Base-by-base conservation (phyloP, 176 grass and related monocot species). In the Lolium multiflorum region DNA sequence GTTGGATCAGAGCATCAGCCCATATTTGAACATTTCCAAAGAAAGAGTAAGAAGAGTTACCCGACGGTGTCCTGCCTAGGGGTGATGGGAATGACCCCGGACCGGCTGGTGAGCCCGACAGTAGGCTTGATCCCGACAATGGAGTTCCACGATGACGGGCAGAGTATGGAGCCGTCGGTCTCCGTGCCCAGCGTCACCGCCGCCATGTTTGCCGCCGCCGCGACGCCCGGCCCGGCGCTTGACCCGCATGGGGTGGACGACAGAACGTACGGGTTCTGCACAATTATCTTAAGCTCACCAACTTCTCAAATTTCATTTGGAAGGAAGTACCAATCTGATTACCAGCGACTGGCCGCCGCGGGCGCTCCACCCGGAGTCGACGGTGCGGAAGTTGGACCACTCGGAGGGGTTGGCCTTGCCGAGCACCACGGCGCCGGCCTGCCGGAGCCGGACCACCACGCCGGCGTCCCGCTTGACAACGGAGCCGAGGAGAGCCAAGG, bases 181-280 rank as follows among this genome's bases (percentile, higher is more conserved):
- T 96, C 94, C 2, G 94, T 83, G 14, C 93, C 94, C 48, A 95
- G 44, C 28, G 94, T 93, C 89, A 91, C 94, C 12, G 94, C 82
- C 0, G 60, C 94, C 89, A 96, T 79, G 89, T 93, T 91, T 25
- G 91, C 87, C 20, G 87, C 94, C 24, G 74, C 91, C 0, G 91
- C 86, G 4, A 92, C 88, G 3, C 88, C 88, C 6, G 93, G 60
- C 7, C 93, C 91, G 11, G 62, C 81, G 69, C 87, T 95, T 3
- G 93, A 95, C 7, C 86, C 93, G 68, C 91, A 93, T 3, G 89
- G 91, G 0, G 6, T 7, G 0, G 3, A 54, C 17, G 84, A 89
- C 6, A 93, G 77, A 55, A 81, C 81, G 16, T 88, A 93, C 1
- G 94, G 94, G 55, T 93, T 91, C 87, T 87, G 59, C 85, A 26